Evolutionary conservation across 306 rosid genomes (phyloP).

Genomic region (Ziziphus jujuba): DNA sequence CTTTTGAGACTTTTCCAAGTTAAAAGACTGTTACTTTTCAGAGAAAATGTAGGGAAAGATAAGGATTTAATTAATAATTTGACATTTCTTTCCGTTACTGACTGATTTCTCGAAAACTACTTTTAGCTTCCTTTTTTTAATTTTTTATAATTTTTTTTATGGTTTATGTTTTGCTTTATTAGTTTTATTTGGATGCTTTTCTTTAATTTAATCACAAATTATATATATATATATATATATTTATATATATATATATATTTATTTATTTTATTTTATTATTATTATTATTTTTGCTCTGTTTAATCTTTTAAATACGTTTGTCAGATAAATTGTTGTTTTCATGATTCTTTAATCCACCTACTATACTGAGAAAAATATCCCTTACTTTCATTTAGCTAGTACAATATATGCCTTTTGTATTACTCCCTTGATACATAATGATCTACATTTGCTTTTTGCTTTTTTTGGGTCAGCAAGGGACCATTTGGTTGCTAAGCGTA

Average conservation of each 20-base stretch:
- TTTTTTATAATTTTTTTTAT: too few relatives aligned
- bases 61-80: neutral
- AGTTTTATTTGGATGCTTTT: neutral
- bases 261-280: too few relatives aligned
- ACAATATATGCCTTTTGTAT: too few relatives aligned
- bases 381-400: too few relatives aligned
- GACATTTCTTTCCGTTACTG: neutral
- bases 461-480: too few relatives aligned
- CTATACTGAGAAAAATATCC: too few relatives aligned
- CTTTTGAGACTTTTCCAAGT: constrained; percentile 1
- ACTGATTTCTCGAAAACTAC: constrained; percentile 7
- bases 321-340: neutral
- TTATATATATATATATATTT: too few relatives aligned
- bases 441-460: too few relatives aligned
- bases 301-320: neutral
- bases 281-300: too few relatives aligned
- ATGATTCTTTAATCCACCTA: neutral
- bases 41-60: constrained; percentile 3
- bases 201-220: neutral
- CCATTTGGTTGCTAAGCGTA: constrained; percentile 2
- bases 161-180: neutral
- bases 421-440: too few relatives aligned
- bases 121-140: neutral
- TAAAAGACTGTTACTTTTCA: neutral
- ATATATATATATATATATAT: too few relatives aligned